A percentile compares a stretch with the other conserved stretches of the same genome.
phyloP scores from a whole-genome alignment of 805 yeast genomes.

The Candida taoyuanica region DNA sequence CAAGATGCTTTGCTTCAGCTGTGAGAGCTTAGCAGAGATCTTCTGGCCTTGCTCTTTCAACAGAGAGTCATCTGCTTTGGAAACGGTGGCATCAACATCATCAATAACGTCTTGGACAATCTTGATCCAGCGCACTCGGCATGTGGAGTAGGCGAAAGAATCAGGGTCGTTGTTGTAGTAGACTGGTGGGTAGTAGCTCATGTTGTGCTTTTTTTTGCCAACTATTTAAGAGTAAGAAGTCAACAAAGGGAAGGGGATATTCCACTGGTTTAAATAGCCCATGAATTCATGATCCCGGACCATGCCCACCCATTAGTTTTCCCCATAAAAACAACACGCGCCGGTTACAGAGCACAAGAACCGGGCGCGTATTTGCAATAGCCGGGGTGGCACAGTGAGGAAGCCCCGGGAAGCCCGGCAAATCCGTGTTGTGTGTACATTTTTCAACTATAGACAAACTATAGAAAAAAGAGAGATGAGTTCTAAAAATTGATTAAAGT shows the following conservation, averaged over 20 bases:
- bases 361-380: no score
- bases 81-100: slow-evolving; percentile 46
- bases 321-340: no score
- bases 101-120: slow-evolving; percentile 64
- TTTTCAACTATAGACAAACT: no score
- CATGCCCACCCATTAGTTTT: no score
- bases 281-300: no score
- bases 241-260: no score
- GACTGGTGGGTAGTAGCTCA: slow-evolving; percentile 27
- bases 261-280: no score
- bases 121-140: slow-evolving; percentile 81
- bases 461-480: not conserved
- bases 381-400: no score
- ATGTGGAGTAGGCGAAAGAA: slow-evolving; percentile 82
- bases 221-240: no score
- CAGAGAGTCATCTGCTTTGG: slow-evolving; percentile 25
- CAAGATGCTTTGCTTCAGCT: slow-evolving; percentile 41
- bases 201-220: not conserved
- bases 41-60: slow-evolving; percentile 40
- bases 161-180: slow-evolving; percentile 63
- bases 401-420: no score
- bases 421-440: no score
- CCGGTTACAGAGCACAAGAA: no score
- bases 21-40: slow-evolving; percentile 39
- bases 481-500: not conserved